Base-by-base conservation (phyloP, 1,139 yeast genomes). In the Pneumocystis murina region DNA sequence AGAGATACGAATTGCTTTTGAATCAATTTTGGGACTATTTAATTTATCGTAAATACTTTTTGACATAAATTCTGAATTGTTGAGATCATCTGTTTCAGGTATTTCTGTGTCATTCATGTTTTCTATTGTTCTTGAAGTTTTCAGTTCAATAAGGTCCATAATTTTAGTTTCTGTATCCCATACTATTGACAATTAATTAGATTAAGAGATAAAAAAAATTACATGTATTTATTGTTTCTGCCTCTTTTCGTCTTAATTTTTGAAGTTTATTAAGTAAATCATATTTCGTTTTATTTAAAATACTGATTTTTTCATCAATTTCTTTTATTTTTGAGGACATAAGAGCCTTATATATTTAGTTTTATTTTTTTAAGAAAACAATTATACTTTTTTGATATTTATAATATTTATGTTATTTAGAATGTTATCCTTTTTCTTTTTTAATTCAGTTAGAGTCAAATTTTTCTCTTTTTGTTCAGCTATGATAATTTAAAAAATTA, bases 301-400 rank as follows among this genome's bases (percentile, higher is more conserved):
- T 78, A 61, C 78, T 77, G 59, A 86, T 79, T 68, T 83, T 79
- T 59, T 72, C 71, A 70, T 85, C 90, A 59, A 86, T 77, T 65
- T 84, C 90, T 62, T 75, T 73, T 61, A 85, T 82, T 69, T 85
- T 90, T 67, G 78, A 78, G 0, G 86, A 79, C 0, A 87, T 84
- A 43, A 84, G 72, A 36, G 84, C 64, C 67, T 66, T 39, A 33
- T 17, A 7, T 14, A 38, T 10, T 8, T 24, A 43, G 17, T 36
- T 20, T 28, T 20, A 48, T n/a, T 36, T 33, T 30, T 17, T 30
- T 12, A n/a, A 57, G 55, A 36, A 12, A 17, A 20, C 4, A 1
- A 12, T 39, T 64, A 28, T 24, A 66, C 84, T 72, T 85, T 84
- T 63, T 86, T 79, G 39, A 85, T 78, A 67, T 83, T 86, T 61